Evolutionary conservation across 192 early-diverging fungal genomes (phyloP).

Genomic region (Cetraspora pellucida): DNA sequence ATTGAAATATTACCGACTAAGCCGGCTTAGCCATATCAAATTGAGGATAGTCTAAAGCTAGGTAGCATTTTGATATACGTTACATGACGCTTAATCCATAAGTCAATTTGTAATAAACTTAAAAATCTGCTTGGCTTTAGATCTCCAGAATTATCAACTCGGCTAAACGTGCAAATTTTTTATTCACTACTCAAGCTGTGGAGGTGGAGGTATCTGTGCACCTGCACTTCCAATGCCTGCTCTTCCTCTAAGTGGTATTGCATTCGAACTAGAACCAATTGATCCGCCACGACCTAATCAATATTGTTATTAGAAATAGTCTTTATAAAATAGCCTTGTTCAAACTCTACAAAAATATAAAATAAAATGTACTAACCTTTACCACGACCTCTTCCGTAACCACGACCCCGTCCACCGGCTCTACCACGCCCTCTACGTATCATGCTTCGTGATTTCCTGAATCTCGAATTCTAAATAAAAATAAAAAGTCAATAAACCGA

Average conservation of each 20-base stretch:
- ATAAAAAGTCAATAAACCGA: not conserved
- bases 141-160: too few relatives aligned
- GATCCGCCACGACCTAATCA: not conserved
- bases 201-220: slow-evolving; percentile 26
- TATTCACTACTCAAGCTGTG: slow-evolving; percentile 22
- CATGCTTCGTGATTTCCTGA: slow-evolving; percentile 54
- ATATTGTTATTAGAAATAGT: not conserved
- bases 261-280: slow-evolving; percentile 11
- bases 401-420: slow-evolving; percentile 49
- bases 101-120: too few relatives aligned
- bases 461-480: slow-evolving; percentile 57
- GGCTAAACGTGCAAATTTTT: too few relatives aligned
- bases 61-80: too few relatives aligned
- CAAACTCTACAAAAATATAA: not conserved
- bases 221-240: not conserved
- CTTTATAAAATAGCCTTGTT: too few relatives aligned
- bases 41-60: too few relatives aligned
- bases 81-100: too few relatives aligned
- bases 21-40: too few relatives aligned
- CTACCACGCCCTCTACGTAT: slow-evolving; percentile 39
- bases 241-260: slow-evolving; percentile 25
- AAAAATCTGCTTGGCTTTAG: too few relatives aligned
- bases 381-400: slow-evolving; percentile 50
- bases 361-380: slow-evolving; percentile 1
- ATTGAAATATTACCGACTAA: too few relatives aligned